Evolutionary conservation across 495 filamentous ascomycete species (phyloP).

Genomic region (Daldinia decipiens): DNA sequence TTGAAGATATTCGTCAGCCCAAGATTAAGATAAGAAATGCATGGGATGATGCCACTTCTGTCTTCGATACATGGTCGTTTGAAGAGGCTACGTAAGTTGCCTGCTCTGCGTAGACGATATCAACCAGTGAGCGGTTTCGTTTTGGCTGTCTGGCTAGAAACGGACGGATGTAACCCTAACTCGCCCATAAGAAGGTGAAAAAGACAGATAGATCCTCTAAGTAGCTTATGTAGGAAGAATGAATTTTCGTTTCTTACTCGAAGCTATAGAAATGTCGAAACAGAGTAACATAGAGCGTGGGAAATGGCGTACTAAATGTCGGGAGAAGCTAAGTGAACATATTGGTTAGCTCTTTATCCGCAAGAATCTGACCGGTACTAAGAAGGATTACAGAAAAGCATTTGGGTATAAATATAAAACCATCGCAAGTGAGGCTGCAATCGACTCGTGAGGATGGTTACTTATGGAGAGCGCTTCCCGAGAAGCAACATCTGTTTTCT

Average conservation of each 20-base stretch:
- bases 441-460: slow-evolving; percentile 1
- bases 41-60: too few species aligned
- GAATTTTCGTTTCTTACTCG: not conserved
- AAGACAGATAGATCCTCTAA: too few species aligned
- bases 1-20: too few species aligned
- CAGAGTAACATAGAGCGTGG: not conserved
- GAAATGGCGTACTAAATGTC: not conserved
- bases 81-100: too few species aligned
- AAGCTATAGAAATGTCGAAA: not conserved
- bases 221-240: not conserved
- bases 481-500: slow-evolving; percentile 8
- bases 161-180: too few species aligned
- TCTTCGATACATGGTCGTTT: too few species aligned
- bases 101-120: too few species aligned
- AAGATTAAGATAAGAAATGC: too few species aligned
- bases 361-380: not conserved
- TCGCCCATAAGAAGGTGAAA: too few species aligned
- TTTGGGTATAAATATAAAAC: not conserved
- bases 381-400: not conserved
- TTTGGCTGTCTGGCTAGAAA: too few species aligned
- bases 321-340: not conserved
- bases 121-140: too few species aligned
- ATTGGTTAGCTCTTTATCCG: not conserved
- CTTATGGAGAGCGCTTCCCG: not conserved
- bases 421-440: not conserved